A percentile compares a stretch with the other conserved stretches of the same genome.
These are phyloP conservation scores for Fusarium odoratissimum DNA, from an alignment of 2,329 filamentous ascomycete genomes.

Conservation along the genomic window DNA sequence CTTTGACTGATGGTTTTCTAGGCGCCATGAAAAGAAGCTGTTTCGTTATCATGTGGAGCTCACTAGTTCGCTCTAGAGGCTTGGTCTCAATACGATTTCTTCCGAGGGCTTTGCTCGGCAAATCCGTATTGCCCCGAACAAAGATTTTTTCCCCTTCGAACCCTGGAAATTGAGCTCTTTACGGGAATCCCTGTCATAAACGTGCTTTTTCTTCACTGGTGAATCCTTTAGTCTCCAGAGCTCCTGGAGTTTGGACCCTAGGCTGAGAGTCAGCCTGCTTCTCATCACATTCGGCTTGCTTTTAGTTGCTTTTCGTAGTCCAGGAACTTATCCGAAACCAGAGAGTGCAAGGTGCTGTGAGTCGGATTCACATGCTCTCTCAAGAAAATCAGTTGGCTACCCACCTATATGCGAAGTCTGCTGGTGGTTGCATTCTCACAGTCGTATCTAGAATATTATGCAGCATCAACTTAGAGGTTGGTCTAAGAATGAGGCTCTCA, in stretches of 20 bases:
- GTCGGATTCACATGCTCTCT: background rate
- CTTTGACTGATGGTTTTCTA: slow-evolving; percentile 27
- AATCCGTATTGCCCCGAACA: slow-evolving; percentile 29
- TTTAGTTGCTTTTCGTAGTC: background rate
- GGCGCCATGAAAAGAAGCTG: slow-evolving; percentile 20
- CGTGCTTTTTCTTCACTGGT: slow-evolving; percentile 30
- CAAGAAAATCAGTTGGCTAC: background rate
- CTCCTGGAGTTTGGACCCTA: slow-evolving; percentile 15
- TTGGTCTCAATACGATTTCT: slow-evolving; percentile 27
- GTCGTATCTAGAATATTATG: slow-evolving; percentile 6
- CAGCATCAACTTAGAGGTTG: background rate
- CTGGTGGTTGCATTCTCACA: background rate
- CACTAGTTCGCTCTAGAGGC: slow-evolving; percentile 7
- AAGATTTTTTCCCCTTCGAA: background rate
- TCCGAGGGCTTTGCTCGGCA: slow-evolving; percentile 30
- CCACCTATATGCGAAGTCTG: slow-evolving; percentile 3
- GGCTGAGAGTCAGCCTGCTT: background rate
- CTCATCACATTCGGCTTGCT: background rate
- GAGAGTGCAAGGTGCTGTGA: background rate
- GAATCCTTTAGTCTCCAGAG: background rate
- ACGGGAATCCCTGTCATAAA: slow-evolving; percentile 17
- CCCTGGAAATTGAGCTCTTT: slow-evolving; percentile 12
- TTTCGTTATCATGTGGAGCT: slow-evolving; percentile 18
- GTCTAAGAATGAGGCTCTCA: slow-evolving; percentile 26
- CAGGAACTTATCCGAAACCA: slow-evolving; percentile 4